Conservation (phyloP, 1,139 yeast species). For the Eremothecium cymbalariae region DNA sequence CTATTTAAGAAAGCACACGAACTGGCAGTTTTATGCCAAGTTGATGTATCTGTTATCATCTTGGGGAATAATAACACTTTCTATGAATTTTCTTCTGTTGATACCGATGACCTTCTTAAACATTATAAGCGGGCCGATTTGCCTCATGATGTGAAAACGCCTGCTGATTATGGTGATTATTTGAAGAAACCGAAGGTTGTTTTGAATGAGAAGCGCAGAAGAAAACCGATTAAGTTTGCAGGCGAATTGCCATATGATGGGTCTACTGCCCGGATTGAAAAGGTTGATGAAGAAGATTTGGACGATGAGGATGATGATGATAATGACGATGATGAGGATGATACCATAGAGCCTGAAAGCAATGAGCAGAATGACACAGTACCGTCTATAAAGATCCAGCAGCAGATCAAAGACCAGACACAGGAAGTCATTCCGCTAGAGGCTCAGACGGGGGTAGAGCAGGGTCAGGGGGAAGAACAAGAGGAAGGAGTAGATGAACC, state of each 20-base stretch:
- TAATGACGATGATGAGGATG: slow-evolving; percentile 23
- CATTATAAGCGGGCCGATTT: slow-evolving; percentile 39
- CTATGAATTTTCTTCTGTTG: slow-evolving; percentile 74
- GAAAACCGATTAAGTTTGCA: slow-evolving; percentile 18
- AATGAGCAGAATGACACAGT: background rate
- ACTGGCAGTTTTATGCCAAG: slow-evolving; percentile 83
- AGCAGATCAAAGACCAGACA: background rate
- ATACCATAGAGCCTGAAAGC: slow-evolving; percentile 9
- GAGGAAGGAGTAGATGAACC: no score
- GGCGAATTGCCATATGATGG: background rate
- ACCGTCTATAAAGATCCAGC: background rate
- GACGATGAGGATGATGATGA: slow-evolving; percentile 26
- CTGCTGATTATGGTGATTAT: slow-evolving; percentile 46
- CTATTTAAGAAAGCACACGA: slow-evolving; percentile 94
- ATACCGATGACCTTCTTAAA: slow-evolving; percentile 52
- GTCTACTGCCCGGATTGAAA: slow-evolving; percentile 5
- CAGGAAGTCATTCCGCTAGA: background rate
- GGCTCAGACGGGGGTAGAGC: no score
- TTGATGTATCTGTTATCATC: slow-evolving; percentile 84
- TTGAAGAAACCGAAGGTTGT: slow-evolving; percentile 22
- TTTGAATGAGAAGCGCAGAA: slow-evolving; percentile 25
- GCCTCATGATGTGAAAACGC: slow-evolving; percentile 53
- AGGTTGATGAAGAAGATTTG: slow-evolving; percentile 22
- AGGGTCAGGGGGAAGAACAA: no score
- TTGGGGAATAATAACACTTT: slow-evolving; percentile 72